These are phyloP conservation scores for Yamadazyma tumulicola DNA, from an alignment of 805 yeast species.

Conservation along the genomic window DNA sequence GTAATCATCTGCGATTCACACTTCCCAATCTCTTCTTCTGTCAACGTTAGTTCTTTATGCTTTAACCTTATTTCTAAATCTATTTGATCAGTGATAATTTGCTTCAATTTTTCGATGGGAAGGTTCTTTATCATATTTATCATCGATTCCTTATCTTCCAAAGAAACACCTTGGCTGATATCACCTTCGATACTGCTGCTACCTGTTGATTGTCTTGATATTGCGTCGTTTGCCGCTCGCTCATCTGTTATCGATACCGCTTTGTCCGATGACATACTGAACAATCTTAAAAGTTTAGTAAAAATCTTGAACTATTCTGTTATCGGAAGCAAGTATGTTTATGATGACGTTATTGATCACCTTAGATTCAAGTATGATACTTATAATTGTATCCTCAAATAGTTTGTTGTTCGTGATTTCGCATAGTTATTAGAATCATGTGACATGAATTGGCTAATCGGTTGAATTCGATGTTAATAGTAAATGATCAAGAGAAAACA, in stretches of 20 bases:
- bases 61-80: slow-evolving; percentile 60
- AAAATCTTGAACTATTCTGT: slow-evolving; percentile 6
- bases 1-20: slow-evolving; percentile 57
- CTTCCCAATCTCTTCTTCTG: slow-evolving; percentile 53
- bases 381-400: too few species aligned
- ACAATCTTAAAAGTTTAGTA: slow-evolving; percentile 4
- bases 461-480: too few species aligned
- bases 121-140: slow-evolving; percentile 13
- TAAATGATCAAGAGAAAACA: slow-evolving; percentile 5
- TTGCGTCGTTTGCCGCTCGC: slow-evolving; percentile 6
- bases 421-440: too few species aligned
- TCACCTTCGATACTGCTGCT: too few species aligned
- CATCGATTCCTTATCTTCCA: neutral
- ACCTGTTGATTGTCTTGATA: neutral
- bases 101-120: slow-evolving; percentile 26
- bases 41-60: slow-evolving; percentile 50
- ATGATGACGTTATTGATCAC: too few species aligned
- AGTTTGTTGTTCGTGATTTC: too few species aligned
- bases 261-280: slow-evolving; percentile 6
- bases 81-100: slow-evolving; percentile 42
- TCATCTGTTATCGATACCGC: slow-evolving; percentile 3
- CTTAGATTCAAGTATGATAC: too few species aligned
- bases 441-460: neutral
- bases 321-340: too few species aligned
- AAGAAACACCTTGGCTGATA: too few species aligned